These are phyloP conservation scores for Dactylorhiza incarnata DNA, from an alignment of 106 monocot species.

Conservation along the genomic window DNA sequence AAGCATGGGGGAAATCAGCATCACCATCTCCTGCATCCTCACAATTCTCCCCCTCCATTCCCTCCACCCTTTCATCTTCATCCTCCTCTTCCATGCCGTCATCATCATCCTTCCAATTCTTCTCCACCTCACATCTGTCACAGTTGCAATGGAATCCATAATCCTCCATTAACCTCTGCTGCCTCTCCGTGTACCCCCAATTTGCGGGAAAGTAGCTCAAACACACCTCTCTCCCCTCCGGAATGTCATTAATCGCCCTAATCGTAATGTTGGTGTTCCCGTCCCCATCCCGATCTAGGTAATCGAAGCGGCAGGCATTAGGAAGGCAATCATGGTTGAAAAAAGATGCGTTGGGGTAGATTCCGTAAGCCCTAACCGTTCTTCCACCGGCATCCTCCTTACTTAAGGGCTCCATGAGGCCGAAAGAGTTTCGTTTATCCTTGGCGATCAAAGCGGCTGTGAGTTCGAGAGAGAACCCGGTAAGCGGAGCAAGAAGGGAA, in stretches of 20 bases:
- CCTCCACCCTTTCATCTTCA: slow-evolving; percentile 29
- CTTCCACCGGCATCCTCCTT: slow-evolving; percentile 14
- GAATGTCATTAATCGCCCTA: slow-evolving; percentile 70
- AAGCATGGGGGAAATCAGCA: slow-evolving; percentile 65
- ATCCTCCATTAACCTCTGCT: slow-evolving; percentile 59
- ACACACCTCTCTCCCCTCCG: slow-evolving; percentile 77
- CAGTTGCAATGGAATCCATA: slow-evolving; percentile 81
- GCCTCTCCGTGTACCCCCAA: slow-evolving; percentile 65
- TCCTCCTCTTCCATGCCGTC: slow-evolving; percentile 23
- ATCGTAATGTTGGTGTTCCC: slow-evolving; percentile 47
- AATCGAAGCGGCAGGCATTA: slow-evolving; percentile 85
- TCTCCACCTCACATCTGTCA: slow-evolving; percentile 76
- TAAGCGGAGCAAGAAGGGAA: slow-evolving; percentile 15
- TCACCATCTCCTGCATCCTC: slow-evolving; percentile 18
- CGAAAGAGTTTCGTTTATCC: slow-evolving; percentile 67
- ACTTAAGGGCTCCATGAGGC: slow-evolving; percentile 53
- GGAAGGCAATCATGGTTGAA: slow-evolving; percentile 95
- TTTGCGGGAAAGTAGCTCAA: slow-evolving; percentile 84
- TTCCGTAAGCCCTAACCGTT: slow-evolving; percentile 52
- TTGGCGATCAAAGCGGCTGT: slow-evolving; percentile 52
- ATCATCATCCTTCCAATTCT: slow-evolving; percentile 70
- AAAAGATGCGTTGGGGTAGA: slow-evolving; percentile 65
- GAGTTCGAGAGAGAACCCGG: slow-evolving; percentile 37
- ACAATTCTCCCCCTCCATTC: slow-evolving; percentile 19
- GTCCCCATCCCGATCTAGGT: slow-evolving; percentile 30